These are phyloP conservation scores for Sungouiozyma intestinalis DNA, from an alignment of 805 yeast species.

Conservation along the genomic window DNA sequence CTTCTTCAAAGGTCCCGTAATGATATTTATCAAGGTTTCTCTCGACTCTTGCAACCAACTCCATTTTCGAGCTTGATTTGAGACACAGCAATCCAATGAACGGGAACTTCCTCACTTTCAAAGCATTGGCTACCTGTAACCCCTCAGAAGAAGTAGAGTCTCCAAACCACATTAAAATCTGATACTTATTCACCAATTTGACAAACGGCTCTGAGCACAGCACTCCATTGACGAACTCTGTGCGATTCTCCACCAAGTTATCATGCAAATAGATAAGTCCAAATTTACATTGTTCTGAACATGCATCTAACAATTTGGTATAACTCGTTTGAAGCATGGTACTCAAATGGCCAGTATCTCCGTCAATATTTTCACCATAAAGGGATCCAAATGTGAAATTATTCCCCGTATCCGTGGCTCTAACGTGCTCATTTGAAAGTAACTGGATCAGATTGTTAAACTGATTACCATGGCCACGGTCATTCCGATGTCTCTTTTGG, in stretches of 20 bases:
- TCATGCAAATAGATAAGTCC: conserved; percentile 65
- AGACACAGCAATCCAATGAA: conserved; percentile 67
- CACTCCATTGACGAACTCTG: conserved; percentile 42
- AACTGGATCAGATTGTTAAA: conserved; percentile 10
- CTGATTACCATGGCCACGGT: conserved; percentile 8
- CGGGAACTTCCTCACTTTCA: conserved; percentile 69
- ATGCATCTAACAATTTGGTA: conserved; percentile 62
- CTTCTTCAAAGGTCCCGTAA: conserved; percentile 11
- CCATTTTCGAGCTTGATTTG: conserved; percentile 35
- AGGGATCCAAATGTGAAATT: conserved; percentile 18
- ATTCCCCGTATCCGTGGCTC: conserved; percentile 1
- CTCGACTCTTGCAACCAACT: conserved; percentile 23
- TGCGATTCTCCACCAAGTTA: conserved; percentile 55
- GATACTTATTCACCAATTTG: conserved; percentile 36
- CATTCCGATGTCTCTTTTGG: conserved; percentile 9
- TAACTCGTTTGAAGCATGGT: conserved; percentile 53
- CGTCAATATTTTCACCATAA: conserved; percentile 17
- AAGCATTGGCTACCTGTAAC: conserved; percentile 66
- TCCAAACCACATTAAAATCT: conserved; percentile 78
- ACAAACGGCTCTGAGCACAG: conserved; percentile 43
- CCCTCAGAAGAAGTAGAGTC: conserved; percentile 74
- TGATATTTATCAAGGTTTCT: conserved; percentile 15
- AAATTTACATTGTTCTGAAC: conserved; percentile 62
- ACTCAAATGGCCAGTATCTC: conserved; percentile 7
- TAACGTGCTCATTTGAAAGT: conserved; percentile 7